Evolutionary conservation across 1,284 basidiomycete genomes (phyloP).

Genomic region (Leccinum griseonigrum): DNA sequence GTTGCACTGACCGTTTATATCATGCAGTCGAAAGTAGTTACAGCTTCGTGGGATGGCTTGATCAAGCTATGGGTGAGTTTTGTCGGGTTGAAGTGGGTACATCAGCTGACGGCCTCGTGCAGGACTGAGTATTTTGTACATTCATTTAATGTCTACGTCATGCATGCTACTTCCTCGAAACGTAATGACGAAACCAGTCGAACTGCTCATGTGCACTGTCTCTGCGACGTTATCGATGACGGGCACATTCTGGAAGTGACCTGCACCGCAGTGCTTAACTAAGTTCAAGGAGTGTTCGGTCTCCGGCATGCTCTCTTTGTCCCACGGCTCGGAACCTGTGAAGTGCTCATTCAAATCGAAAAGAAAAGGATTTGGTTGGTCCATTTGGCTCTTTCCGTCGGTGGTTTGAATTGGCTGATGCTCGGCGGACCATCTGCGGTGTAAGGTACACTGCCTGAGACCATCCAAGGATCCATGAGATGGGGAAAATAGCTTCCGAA

Average conservation of each 20-base stretch:
- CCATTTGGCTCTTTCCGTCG: background rate
- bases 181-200: background rate
- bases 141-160: slow-evolving; percentile 4
- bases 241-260: slow-evolving; percentile 4
- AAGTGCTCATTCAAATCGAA: background rate
- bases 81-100: background rate
- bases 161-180: background rate
- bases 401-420: slow-evolving; percentile 1
- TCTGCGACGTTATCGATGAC: slow-evolving; percentile 3
- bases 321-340: slow-evolving; percentile 1
- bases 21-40: slow-evolving; percentile 86
- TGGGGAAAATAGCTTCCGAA: background rate
- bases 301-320: background rate
- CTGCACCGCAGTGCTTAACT: background rate
- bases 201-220: background rate
- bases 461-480: background rate
- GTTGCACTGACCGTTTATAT: slow-evolving; percentile 13
- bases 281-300: background rate
- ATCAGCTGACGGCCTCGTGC: slow-evolving; percentile 13
- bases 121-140: slow-evolving; percentile 36
- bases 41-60: slow-evolving; percentile 95
- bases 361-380: background rate
- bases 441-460: slow-evolving; percentile 5
- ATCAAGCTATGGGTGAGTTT: slow-evolving; percentile 88
- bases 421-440: slow-evolving; percentile 3